Conservation (phyloP, 2,329 filamentous ascomycete genomes). For the Fusarium staphyleae region DNA sequence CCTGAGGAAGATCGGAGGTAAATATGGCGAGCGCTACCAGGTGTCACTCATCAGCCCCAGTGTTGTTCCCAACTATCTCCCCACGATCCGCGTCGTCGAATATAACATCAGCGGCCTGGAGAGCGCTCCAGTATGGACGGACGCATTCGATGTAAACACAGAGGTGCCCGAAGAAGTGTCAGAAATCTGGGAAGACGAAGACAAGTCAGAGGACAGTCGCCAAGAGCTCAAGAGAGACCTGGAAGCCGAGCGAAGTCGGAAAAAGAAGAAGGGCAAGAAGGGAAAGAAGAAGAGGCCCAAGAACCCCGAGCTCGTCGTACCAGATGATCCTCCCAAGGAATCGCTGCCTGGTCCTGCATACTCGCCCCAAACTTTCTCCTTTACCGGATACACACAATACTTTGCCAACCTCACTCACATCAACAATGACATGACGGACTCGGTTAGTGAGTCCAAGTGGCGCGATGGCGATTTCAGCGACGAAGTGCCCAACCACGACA, state of each 20-base stretch:
- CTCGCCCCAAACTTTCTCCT: slow-evolving; percentile 79
- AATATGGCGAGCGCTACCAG: slow-evolving; percentile 85
- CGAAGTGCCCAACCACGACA: slow-evolving; percentile 58
- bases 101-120: slow-evolving; percentile 90
- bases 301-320: slow-evolving; percentile 69
- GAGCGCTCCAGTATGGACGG: slow-evolving; percentile 56
- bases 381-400: slow-evolving; percentile 86
- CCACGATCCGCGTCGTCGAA: slow-evolving; percentile 86
- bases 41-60: slow-evolving; percentile 83
- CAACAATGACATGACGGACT: slow-evolving; percentile 71
- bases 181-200: slow-evolving; percentile 41
- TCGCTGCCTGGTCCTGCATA: slow-evolving; percentile 88
- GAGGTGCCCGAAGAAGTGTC: slow-evolving; percentile 10
- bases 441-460: slow-evolving; percentile 57
- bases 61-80: slow-evolving; percentile 91
- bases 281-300: slow-evolving; percentile 59
- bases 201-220: slow-evolving; percentile 29
- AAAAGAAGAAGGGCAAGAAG: slow-evolving; percentile 49
- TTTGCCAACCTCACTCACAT: slow-evolving; percentile 92
- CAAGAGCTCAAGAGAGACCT: slow-evolving; percentile 43
- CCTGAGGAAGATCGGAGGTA: slow-evolving; percentile 72
- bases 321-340: slow-evolving; percentile 74
- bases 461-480: slow-evolving; percentile 68
- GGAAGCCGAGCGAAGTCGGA: slow-evolving; percentile 45
- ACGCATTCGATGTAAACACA: slow-evolving; percentile 37